Conservation (phyloP, 1,139 yeast species). For the Blastobotrys serpentis region DNA sequence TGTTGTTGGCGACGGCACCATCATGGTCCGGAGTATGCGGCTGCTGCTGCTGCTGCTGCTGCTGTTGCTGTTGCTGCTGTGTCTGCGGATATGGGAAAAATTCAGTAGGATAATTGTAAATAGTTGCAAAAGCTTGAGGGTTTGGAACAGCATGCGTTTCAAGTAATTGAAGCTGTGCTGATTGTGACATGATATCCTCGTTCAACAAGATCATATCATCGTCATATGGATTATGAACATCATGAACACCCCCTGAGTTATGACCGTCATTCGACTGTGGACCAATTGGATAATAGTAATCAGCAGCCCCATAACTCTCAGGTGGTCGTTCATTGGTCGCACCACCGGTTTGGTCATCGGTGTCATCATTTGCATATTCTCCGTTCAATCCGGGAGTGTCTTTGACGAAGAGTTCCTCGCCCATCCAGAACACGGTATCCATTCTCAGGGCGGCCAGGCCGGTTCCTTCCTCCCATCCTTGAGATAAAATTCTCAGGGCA, state of each 20-base stretch:
- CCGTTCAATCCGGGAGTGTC: slow-evolving; percentile 20
- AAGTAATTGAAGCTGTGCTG: slow-evolving; percentile 29
- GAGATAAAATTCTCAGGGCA: slow-evolving; percentile 31
- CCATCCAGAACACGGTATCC: slow-evolving; percentile 38
- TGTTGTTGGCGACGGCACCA: too few species aligned
- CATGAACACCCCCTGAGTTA: slow-evolving; percentile 12
- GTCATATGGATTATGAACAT: slow-evolving; percentile 14
- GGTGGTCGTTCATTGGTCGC: slow-evolving; percentile 1
- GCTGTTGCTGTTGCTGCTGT: slow-evolving; percentile 6
- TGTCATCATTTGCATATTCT: slow-evolving; percentile 14
- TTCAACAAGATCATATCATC: slow-evolving; percentile 28
- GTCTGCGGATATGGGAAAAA: background rate
- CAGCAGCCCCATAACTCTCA: slow-evolving; percentile 11
- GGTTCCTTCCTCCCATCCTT: slow-evolving; percentile 41
- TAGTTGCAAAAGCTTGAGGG: slow-evolving; percentile 7
- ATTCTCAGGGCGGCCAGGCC: slow-evolving; percentile 39
- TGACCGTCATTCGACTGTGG: slow-evolving; percentile 17
- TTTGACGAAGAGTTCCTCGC: slow-evolving; percentile 26
- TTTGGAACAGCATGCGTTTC: slow-evolving; percentile 10
- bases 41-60: background rate
- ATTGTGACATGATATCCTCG: slow-evolving; percentile 32
- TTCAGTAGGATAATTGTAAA: slow-evolving; percentile 5
- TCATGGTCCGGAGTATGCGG: too few species aligned
- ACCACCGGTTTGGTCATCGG: slow-evolving; percentile 1
- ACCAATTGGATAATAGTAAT: slow-evolving; percentile 14